phyloP scores from a whole-genome alignment of 192 early-diverging fungal genomes.

The Coemansia sp. region DNA sequence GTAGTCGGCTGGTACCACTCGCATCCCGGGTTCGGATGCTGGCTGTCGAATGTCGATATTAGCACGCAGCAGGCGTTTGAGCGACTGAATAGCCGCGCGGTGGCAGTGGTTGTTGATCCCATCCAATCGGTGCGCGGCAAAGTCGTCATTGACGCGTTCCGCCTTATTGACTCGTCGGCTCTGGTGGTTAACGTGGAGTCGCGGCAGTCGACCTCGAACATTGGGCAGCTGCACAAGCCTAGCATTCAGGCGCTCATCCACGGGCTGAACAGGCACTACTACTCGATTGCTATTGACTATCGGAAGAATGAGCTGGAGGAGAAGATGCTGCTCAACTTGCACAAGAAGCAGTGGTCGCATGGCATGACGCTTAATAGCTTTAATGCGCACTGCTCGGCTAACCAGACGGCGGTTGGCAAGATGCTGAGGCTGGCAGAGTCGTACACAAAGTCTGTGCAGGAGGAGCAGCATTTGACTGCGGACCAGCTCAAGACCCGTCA shows the following conservation, averaged over 20 bases:
- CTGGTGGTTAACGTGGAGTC: conserved; percentile 90
- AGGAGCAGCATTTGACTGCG: conserved; percentile 91
- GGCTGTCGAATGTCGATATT: conserved; percentile 99
- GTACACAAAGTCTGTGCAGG: conserved; percentile 98
- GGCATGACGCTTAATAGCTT: conserved; percentile 89
- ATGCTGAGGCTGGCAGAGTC: conserved; percentile 90
- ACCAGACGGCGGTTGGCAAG: conserved; percentile 84
- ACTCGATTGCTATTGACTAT: conserved; percentile 99
- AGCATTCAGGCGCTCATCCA: conserved; percentile 98
- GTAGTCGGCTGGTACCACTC: conserved; percentile 99
- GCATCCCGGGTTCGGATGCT: conserved; percentile 99
- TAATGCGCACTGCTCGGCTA: conserved; percentile 76
- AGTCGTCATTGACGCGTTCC: conserved; percentile 99
- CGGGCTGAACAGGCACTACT: conserved; percentile 98
- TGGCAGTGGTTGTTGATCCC: conserved; percentile 98
- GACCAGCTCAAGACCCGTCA: conserved; percentile 98
- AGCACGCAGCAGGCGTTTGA: conserved; percentile 99
- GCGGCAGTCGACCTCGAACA: conserved; percentile 97
- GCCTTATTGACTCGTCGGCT: conserved; percentile 90
- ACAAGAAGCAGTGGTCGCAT: conserved; percentile 99
- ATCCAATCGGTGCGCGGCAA: conserved; percentile 99
- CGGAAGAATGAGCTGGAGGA: conserved; percentile 99
- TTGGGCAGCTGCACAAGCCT: conserved; percentile 98
- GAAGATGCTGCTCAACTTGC: conserved; percentile 98
- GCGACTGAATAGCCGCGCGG: conserved; percentile 88